Conservation (phyloP, 2,329 filamentous ascomycete species). For the Epichloe hybrida region DNA sequence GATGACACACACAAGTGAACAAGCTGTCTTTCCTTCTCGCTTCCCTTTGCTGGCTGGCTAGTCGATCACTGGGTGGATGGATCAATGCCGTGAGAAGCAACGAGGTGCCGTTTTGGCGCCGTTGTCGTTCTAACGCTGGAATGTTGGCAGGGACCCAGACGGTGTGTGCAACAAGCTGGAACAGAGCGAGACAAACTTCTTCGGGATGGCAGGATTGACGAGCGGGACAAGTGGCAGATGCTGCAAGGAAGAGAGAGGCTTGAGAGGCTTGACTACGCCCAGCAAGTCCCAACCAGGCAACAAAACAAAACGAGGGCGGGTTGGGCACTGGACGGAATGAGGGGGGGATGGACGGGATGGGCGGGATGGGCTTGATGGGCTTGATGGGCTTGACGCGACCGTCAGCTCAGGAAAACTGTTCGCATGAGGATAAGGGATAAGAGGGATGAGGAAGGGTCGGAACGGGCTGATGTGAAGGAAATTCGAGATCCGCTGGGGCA, state of each 20-base stretch:
- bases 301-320: not conserved
- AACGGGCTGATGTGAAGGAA: not conserved
- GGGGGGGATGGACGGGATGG: too few relatives aligned
- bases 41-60: not conserved
- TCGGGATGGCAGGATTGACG: not conserved
- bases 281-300: not conserved
- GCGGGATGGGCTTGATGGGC: too few relatives aligned
- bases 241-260: too few relatives aligned
- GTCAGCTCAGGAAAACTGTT: not conserved
- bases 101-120: not conserved
- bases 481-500: not conserved
- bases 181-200: not conserved
- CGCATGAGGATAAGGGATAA: not conserved
- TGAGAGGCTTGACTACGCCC: too few relatives aligned
- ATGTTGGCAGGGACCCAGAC: not conserved
- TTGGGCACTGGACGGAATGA: not conserved
- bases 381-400: too few relatives aligned
- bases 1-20: not conserved
- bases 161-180: not conserved
- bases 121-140: not conserved
- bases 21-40: not conserved
- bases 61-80: not conserved
- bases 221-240: not conserved
- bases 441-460: not conserved
- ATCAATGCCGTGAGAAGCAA: not conserved